These are phyloP conservation scores for Tolypocladium endophyticum DNA, from an alignment of 2,329 filamentous ascomycete species.

Conservation along the genomic window DNA sequence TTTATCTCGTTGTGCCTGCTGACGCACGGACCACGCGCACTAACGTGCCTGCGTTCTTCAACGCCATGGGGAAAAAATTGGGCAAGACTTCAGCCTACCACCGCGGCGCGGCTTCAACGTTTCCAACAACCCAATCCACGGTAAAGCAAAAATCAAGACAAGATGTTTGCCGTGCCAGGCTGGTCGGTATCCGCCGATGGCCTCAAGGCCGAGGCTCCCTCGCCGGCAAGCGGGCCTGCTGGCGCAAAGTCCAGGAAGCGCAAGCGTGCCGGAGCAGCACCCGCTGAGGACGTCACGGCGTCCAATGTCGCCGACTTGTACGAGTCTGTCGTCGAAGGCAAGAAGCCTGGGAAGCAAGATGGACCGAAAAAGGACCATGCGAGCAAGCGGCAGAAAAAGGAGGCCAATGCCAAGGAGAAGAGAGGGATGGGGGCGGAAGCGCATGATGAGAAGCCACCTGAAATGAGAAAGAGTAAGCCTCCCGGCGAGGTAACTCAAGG, in stretches of 20 bases:
- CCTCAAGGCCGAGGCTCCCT: slow-evolving; percentile 56
- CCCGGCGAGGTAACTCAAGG: slow-evolving; percentile 11
- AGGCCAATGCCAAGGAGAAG: background rate
- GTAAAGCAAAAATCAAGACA: background rate
- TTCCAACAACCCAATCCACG: background rate
- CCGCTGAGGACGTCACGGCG: slow-evolving; percentile 41
- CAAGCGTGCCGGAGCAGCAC: slow-evolving; percentile 28
- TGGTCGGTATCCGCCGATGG: slow-evolving; percentile 71
- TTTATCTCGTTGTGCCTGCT: background rate
- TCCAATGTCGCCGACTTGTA: slow-evolving; percentile 70
- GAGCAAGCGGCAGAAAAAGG: slow-evolving; percentile 10
- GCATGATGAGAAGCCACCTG: slow-evolving; percentile 21
- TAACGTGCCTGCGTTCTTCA: background rate
- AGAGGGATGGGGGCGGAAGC: slow-evolving; percentile 19
- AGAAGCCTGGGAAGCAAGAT: slow-evolving; percentile 23
- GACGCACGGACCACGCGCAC: background rate
- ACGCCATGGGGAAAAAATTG: slow-evolving; percentile 1
- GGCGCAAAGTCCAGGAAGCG: slow-evolving; percentile 47
- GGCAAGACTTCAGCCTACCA: slow-evolving; percentile 2
- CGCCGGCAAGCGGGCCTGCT: slow-evolving; percentile 19
- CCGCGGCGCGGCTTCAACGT: background rate
- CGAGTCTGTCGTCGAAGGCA: slow-evolving; percentile 68
- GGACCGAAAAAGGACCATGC: slow-evolving; percentile 13
- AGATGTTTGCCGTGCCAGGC: slow-evolving; percentile 87
- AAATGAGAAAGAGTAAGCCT: background rate